phyloP scores from a whole-genome alignment of 148 eudicot species.

The Rhododendron simsii region DNA sequence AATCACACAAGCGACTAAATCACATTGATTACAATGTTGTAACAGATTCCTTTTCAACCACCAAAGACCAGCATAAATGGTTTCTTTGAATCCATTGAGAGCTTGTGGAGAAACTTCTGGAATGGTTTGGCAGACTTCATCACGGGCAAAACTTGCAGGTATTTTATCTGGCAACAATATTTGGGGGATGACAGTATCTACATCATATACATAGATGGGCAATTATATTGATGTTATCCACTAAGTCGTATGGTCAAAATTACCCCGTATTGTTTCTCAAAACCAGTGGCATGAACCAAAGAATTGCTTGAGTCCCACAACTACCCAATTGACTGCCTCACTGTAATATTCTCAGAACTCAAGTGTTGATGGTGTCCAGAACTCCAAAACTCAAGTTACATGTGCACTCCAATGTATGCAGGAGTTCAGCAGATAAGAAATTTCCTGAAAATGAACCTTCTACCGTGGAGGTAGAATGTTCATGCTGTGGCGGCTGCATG shows the following conservation, averaged over 20 bases:
- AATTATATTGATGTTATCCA: not conserved
- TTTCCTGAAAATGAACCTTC: not conserved
- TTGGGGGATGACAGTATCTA: not conserved
- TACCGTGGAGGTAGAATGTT: not conserved
- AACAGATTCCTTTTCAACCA: conserved; percentile 65
- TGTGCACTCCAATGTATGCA: not conserved
- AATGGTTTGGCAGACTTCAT: conserved; percentile 60
- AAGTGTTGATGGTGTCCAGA: not conserved
- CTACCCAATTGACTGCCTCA: not conserved
- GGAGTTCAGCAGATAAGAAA: not conserved
- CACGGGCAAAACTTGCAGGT: conserved; percentile 91
- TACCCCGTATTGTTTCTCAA: not conserved
- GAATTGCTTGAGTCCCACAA: not conserved
- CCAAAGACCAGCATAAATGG: conserved; percentile 50
- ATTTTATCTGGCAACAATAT: conserved; percentile 9
- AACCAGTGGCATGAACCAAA: not conserved
- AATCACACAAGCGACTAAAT: not conserved
- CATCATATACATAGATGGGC: not conserved
- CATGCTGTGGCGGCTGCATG: not conserved
- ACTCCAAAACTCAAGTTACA: not conserved
- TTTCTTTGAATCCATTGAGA: conserved; percentile 62
- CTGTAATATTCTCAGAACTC: not conserved
- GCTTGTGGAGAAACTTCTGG: conserved; percentile 72
- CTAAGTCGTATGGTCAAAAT: not conserved
- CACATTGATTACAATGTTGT: not conserved